Evolutionary conservation across 352 stramenopile genomes (phyloP), one percentile per base, ranked within the genome.

Genomic region (Globisporangium camurandrum): DNA sequence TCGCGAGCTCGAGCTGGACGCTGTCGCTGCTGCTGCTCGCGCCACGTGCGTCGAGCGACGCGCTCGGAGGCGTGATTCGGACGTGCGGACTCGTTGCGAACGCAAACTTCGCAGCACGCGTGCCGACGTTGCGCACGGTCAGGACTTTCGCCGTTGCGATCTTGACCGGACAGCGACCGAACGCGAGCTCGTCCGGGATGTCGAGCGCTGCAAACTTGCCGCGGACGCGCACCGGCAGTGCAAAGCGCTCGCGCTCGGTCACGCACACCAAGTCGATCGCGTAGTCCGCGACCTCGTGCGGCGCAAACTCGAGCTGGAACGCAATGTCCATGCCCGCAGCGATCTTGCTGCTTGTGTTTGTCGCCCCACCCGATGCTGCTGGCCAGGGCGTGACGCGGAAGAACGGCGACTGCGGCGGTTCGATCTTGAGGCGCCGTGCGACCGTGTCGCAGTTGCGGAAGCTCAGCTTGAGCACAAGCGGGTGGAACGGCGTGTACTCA

Each of bases 161-260:
- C 56, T 97, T 97, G 24, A 97, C 84, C 17, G 91, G 80, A 27
- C 83, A 96, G 19, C 71, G 39, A 9, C 88, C 86, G 26, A 97
- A 93, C 20, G 78, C 60, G 28, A 98, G 67, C 36, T 92, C 65
- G 56, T 98, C 91, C 0, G 93, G 86, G 47, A 98, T 82, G 53
- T 91, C 80, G 22, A 98, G 63, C n/a, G 71, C 83, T 6, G 91
- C 80, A 44, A 80, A 81, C 1, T 72, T 72, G 0, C 94, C 94
- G 23, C 84, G 64, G 9, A 91, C 90, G 22, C 72, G 78, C 24
- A 98, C 66, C 14, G 93, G 91, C 5, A 98, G 64, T 27, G 96
- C 34, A 51, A 98, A 98, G n/a, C 90, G 93, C 62, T 98, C 93
- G 17, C 93, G 73, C 60, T 98, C 93, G 1, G 94, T 98, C 49